Evolutionary conservation across 148 eudicot species (phyloP).

Genomic region (Rhododendron kiyosumense): DNA sequence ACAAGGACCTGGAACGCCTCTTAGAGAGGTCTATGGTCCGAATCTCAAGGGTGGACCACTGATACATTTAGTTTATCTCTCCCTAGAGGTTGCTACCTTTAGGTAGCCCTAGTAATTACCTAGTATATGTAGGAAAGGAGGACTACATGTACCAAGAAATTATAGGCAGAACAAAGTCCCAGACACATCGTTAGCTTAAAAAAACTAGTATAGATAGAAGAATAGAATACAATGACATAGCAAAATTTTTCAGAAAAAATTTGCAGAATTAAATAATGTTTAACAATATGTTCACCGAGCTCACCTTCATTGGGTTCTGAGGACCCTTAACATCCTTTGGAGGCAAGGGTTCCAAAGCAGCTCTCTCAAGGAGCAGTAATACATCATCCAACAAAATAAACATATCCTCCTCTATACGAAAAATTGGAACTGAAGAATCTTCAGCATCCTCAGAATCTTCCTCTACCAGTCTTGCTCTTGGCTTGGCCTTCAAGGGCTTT

Average conservation of each 20-base stretch:
- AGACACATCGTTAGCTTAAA: background rate
- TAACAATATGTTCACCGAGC: no score
- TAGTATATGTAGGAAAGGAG: background rate
- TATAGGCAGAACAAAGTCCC: background rate
- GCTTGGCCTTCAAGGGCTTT: conserved; percentile 79
- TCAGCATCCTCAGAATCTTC: conserved; percentile 32
- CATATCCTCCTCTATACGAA: conserved; percentile 1
- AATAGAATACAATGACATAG: background rate
- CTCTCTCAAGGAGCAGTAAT: no score
- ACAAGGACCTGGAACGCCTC: background rate
- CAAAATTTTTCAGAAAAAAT: background rate
- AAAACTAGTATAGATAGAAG: background rate
- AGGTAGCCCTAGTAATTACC: background rate
- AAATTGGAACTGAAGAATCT: conserved; percentile 34
- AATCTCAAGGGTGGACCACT: background rate
- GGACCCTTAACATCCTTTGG: conserved; percentile 92
- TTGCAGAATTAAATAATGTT: background rate
- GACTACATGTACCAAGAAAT: background rate
- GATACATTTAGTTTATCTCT: background rate
- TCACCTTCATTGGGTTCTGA: conserved; percentile 78
- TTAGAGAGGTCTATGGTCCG: background rate
- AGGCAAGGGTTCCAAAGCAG: background rate
- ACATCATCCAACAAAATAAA: conserved; percentile 26
- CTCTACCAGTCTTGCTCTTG: conserved; percentile 49
- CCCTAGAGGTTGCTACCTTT: background rate